Base-by-base conservation (phyloP, 2,329 filamentous ascomycete genomes). In the Trichoderma sp. region DNA sequence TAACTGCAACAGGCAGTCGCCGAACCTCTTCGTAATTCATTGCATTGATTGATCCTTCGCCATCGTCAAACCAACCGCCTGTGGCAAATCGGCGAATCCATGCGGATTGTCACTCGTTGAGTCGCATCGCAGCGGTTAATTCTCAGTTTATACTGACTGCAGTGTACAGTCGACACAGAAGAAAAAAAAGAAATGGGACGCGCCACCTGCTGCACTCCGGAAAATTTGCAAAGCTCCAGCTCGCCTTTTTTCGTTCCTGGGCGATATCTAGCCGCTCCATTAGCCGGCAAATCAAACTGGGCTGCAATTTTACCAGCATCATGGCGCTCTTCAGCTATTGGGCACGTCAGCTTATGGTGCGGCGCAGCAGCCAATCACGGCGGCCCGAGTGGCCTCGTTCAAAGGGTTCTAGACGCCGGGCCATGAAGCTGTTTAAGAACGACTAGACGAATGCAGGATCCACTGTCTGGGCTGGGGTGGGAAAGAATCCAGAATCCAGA, bases 301-400 rank as follows among this genome's bases (percentile, higher is more conserved):
- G 12, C 63, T 12, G 27, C 63, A n/a, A 66, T 66, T 66, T 65
- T 65, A 63, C 60, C 60, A 63, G 60, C 60, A 14, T 53, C 29
- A 45, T 45, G 59, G 31, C 16, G 53, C 33, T 71, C 38, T 29
- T 38, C 27, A 71, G 67, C 67, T 60, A 71, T 69, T 59, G 67
- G 67, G 67, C 67, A 60, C 33, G 67, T 71, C 67, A 71, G 67
- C 67, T 71, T 71, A 62, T 60, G 53, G 53, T n/a, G 33, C 35
- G 24, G 56, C 50, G 50, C 50, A 56, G 50, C 50, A 14, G 50
- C 50, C 50, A 56, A 56, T 56, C 50, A 56, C 21, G 50, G 21
- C 50, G 50, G 50, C 50, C 9, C 50, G 50, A 56, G 50, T 56
- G 21, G 50, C 50, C 50, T 56, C 50, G 50, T 56, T 56, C 41